A percentile compares a stretch with the other conserved stretches of the same genome.
Evolutionary conservation across 306 rosid genomes (phyloP).

Genomic region (Cucumis sativus): Cucumber_9930_V3 NC_026657.2:29771001-29771500

Average conservation of each 20-base stretch:
- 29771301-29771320: conserved; percentile 80
- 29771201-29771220: conserved; percentile 68
- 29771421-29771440: conserved; percentile 78
- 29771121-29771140: conserved; percentile 79
- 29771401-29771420: conserved; percentile 78
- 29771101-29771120: conserved; percentile 91
- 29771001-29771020: conserved; percentile 75
- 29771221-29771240: conserved; percentile 60
- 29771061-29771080: conserved; percentile 96
- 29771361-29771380: conserved; percentile 19
- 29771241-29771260: conserved; percentile 66
- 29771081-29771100: conserved; percentile 74
- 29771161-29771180: conserved; percentile 87
- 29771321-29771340: conserved; percentile 93
- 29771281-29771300: conserved; percentile 78
- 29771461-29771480: conserved; percentile 86
- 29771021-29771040: conserved; percentile 80
- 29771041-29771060: conserved; percentile 90
- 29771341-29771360: conserved; percentile 92
- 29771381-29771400: conserved; percentile 23
- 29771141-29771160: conserved; percentile 64
- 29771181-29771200: conserved; percentile 91
- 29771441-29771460: conserved; percentile 92
- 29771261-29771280: conserved; percentile 76
- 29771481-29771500: conserved; percentile 98